Evolutionary conservation across 1,284 basidiomycete species (phyloP).

Genomic region (Sutorius eximius): DNA sequence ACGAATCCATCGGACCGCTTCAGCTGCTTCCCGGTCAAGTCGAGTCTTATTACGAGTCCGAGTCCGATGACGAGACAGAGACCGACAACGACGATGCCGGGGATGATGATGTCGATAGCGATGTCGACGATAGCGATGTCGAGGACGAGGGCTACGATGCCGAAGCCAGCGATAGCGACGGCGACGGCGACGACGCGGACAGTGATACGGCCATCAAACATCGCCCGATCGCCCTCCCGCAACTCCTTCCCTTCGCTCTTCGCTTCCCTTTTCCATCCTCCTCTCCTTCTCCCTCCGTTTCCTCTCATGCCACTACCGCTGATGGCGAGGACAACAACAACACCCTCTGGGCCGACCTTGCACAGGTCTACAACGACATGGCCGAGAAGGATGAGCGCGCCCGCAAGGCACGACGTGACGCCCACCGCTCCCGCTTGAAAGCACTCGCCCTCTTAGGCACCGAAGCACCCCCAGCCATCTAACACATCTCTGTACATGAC

Average conservation of each 20-base stretch:
- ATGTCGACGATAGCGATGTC: neutral
- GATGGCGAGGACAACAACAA: neutral
- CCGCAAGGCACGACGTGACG: constrained; percentile 17
- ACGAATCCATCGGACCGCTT: constrained; percentile 5
- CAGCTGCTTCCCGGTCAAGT: neutral
- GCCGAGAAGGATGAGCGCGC: constrained; percentile 8
- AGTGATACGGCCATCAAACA: neutral
- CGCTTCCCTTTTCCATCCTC: neutral
- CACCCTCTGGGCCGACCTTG: neutral
- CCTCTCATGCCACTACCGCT: neutral
- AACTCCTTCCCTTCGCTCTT: constrained; percentile 3
- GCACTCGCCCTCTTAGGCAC: constrained; percentile 5
- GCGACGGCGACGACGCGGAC: neutral
- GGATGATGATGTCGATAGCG: neutral
- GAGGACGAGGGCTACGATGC: neutral
- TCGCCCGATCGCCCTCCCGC: constrained; percentile 9
- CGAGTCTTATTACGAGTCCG: neutral
- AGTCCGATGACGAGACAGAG: neutral
- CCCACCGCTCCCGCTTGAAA: constrained; percentile 13
- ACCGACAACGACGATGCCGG: neutral
- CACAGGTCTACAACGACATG: neutral
- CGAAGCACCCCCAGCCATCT: neutral
- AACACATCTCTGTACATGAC: neutral
- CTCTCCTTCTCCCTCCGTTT: neutral
- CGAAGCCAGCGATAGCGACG: neutral